phyloP scores from a whole-genome alignment of 2,329 filamentous ascomycete species.

The Didymella segeticola region DNA sequence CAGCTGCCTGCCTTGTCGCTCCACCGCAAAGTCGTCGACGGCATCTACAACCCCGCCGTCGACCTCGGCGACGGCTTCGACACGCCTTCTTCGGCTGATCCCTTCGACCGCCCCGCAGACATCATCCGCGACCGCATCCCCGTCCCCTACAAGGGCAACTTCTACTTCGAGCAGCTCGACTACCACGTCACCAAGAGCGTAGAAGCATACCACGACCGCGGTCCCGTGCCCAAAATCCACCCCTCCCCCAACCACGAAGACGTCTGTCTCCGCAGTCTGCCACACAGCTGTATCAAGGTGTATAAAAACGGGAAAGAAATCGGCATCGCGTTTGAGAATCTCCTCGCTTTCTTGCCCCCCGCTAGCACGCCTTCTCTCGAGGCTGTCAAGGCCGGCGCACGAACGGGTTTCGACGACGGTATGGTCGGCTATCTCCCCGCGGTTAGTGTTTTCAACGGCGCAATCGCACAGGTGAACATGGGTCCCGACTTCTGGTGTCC shows the following conservation, averaged over 20 bases:
- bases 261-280: constrained; percentile 82
- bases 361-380: constrained; percentile 77
- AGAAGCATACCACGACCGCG: constrained; percentile 66
- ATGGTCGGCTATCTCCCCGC: constrained; percentile 96
- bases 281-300: constrained; percentile 82
- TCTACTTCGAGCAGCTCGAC: constrained; percentile 92
- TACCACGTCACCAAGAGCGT: constrained; percentile 88
- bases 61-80: constrained; percentile 69
- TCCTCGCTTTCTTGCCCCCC: constrained; percentile 89
- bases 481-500: constrained; percentile 92
- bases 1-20: constrained; percentile 83
- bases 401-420: constrained; percentile 90
- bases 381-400: constrained; percentile 73
- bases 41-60: constrained; percentile 84
- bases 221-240: constrained; percentile 66
- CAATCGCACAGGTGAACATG: constrained; percentile 91
- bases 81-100: constrained; percentile 46
- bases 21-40: constrained; percentile 86
- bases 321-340: constrained; percentile 85
- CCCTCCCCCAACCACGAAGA: constrained; percentile 76
- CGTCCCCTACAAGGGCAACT: constrained; percentile 90
- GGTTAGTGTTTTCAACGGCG: constrained; percentile 89
- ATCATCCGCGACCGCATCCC: constrained; percentile 95
- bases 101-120: constrained; percentile 67
- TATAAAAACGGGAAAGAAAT: constrained; percentile 91